Conservation (phyloP, 768 basidiomycete species). For the Naganishia vaughanmartiniae region DNA sequence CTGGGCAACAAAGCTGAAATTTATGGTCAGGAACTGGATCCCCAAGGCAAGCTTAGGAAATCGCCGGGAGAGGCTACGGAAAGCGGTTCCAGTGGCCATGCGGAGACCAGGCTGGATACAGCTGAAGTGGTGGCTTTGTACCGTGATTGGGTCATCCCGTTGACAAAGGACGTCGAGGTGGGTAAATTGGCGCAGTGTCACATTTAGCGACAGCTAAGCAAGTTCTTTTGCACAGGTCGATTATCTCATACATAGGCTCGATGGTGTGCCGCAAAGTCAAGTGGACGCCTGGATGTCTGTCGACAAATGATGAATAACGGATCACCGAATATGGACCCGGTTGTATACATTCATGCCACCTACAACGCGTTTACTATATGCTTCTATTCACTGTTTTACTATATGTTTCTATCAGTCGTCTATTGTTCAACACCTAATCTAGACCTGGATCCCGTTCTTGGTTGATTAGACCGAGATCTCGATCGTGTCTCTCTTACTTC, state of each 20-base stretch:
- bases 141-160: conserved; percentile 89
- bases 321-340: not conserved
- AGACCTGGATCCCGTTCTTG: conserved; percentile 16
- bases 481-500: conserved; percentile 25
- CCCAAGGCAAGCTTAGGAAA: conserved; percentile 61
- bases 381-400: not conserved
- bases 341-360: conserved; percentile 3
- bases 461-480: conserved; percentile 28
- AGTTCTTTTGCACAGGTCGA: conserved; percentile 66
- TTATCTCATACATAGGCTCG: conserved; percentile 84
- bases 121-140: conserved; percentile 91
- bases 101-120: conserved; percentile 72
- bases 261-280: conserved; percentile 76
- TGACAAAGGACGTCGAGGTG: conserved; percentile 99
- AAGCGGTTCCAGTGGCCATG: conserved; percentile 39
- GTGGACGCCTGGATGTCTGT: conserved; percentile 63
- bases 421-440: conserved; percentile 16
- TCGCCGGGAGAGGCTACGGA: conserved; percentile 38
- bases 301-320: not conserved
- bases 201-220: not conserved
- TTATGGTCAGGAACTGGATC: conserved; percentile 77
- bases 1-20: conserved; percentile 76
- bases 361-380: conserved; percentile 6
- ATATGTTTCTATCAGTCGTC: not conserved
- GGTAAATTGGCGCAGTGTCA: not conserved